Conservation (phyloP, 108 stramenopile genomes). For the Mediolabrus comicus region DNA sequence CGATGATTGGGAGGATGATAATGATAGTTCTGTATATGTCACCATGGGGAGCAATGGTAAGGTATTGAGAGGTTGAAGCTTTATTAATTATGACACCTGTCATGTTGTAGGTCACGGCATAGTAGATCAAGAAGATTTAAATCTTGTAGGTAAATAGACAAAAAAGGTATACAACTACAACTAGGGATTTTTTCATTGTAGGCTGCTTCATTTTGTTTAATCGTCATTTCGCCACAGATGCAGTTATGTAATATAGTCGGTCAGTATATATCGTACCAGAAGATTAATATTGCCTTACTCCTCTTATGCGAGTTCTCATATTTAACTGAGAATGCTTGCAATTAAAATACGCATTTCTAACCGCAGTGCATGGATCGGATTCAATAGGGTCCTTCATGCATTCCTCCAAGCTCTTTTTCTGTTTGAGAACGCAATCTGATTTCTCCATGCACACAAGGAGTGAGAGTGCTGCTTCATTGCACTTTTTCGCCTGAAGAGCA, state of each 20-base stretch:
- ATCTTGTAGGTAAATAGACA: neutral
- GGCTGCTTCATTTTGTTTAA: too few species aligned
- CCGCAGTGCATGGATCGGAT: constrained; percentile 60
- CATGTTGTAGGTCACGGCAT: too few species aligned
- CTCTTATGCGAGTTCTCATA: constrained; percentile 83
- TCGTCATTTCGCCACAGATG: too few species aligned
- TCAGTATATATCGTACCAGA: too few species aligned
- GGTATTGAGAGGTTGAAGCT: constrained; percentile 19
- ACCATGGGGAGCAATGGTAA: constrained; percentile 22
- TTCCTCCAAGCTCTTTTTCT: constrained; percentile 58
- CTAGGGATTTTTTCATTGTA: too few species aligned
- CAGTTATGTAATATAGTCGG: too few species aligned
- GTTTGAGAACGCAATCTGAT: constrained; percentile 61
- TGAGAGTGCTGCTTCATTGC: constrained; percentile 81
- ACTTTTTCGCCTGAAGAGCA: constrained; percentile 63
- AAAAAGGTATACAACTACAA: too few species aligned
- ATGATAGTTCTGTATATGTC: constrained; percentile 11
- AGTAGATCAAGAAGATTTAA: neutral
- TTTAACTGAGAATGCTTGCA: constrained; percentile 88
- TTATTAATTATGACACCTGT: too few species aligned
- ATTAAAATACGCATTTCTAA: constrained; percentile 80
- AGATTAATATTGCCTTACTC: constrained; percentile 68
- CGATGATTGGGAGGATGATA: constrained; percentile 40
- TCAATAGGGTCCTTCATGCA: constrained; percentile 73
- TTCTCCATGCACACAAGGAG: constrained; percentile 80